Percentiles rank a stretch among this genome's conserved stretches.
Conservation (phyloP, 2,329 filamentous ascomycete species). For the Xylaria sp. region DNA sequence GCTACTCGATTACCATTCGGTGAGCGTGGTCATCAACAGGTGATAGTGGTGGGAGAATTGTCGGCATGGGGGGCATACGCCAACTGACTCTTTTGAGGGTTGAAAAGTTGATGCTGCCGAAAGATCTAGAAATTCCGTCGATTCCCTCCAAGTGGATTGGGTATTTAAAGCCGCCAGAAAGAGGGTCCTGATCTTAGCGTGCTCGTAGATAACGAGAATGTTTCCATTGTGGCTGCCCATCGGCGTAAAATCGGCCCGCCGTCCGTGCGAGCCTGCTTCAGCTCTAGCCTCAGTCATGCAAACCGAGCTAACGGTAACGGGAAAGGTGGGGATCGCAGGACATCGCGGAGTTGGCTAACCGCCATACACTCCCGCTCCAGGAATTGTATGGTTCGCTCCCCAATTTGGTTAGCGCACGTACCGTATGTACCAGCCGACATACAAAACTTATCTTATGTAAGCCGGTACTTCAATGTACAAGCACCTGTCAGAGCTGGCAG, state of each 20-base stretch:
- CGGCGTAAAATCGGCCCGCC: background rate
- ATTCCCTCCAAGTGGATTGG: background rate
- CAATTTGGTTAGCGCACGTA: no score
- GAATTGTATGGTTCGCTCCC: no score
- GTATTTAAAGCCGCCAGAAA: background rate
- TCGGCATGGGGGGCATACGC: conserved; percentile 27
- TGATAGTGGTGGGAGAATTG: conserved; percentile 20
- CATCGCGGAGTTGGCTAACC: no score
- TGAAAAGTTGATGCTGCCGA: conserved; percentile 25
- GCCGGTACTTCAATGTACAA: no score
- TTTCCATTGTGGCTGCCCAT: background rate
- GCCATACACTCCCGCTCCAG: no score
- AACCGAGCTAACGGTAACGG: background rate
- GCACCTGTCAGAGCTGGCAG: no score
- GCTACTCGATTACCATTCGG: conserved; percentile 30
- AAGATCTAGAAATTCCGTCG: conserved; percentile 32
- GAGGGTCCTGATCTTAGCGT: background rate
- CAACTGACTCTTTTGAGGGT: conserved; percentile 21
- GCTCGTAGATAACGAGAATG: background rate
- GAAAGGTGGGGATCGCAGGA: background rate
- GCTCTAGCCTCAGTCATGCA: no score
- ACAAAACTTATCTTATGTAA: no score
- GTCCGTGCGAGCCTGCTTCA: background rate
- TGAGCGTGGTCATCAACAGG: conserved; percentile 21
- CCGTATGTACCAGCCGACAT: no score